Percentiles rank a stretch among this genome's conserved stretches.
Evolutionary conservation across 768 basidiomycete genomes (phyloP).

Genomic region (Agaricus blazei): DNA sequence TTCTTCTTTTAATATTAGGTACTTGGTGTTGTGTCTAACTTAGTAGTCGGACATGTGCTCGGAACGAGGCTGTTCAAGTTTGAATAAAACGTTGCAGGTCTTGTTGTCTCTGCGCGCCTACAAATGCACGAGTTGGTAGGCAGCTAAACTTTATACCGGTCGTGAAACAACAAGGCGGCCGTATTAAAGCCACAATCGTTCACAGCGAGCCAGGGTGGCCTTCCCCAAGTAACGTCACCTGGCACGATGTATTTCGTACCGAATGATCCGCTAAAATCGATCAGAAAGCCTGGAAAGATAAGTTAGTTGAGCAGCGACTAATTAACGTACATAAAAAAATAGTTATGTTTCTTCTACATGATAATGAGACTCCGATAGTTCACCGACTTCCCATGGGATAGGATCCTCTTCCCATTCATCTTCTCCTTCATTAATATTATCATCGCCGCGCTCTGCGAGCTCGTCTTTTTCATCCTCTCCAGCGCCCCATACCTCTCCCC

Average conservation of each 20-base stretch:
- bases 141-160: background rate
- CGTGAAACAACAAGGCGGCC: background rate
- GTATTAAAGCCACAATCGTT: background rate
- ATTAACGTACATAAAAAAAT: background rate
- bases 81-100: background rate
- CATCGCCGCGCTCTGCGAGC: constrained; percentile 8
- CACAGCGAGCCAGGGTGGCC: background rate
- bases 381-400: constrained; percentile 77
- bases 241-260: background rate
- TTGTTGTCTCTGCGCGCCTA: background rate
- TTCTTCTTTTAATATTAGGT: constrained; percentile 7
- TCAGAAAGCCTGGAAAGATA: background rate
- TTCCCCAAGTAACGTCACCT: background rate
- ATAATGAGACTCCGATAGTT: constrained; percentile 39
- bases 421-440: constrained; percentile 36
- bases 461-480: constrained; percentile 40
- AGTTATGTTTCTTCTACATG: constrained; percentile 4
- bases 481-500: constrained; percentile 76
- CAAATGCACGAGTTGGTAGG: background rate
- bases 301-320: background rate
- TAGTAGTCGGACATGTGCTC: constrained; percentile 5
- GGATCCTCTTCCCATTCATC: constrained; percentile 82
- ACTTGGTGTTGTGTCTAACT: constrained; percentile 7
- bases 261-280: background rate
- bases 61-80: constrained; percentile 22